Evolutionary conservation across 2,329 filamentous ascomycete genomes (phyloP).

Genomic region (Phialocephala sp.): DNA sequence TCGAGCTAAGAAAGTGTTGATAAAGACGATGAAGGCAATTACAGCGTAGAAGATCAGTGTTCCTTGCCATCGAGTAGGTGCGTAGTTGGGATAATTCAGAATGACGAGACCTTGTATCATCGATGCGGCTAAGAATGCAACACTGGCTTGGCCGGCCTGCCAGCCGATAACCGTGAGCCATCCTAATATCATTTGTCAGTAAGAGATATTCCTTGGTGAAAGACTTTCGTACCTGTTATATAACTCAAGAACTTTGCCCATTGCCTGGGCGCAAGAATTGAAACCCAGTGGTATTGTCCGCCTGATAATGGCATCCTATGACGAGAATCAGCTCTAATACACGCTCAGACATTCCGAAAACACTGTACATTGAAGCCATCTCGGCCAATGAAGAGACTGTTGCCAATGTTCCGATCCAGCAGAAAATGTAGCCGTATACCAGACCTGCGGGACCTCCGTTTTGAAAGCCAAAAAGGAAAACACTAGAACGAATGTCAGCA

Average conservation of each 20-base stretch:
- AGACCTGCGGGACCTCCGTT: conserved; percentile 35
- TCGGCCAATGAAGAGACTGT: conserved; percentile 31
- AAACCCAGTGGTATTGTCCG: conserved; percentile 63
- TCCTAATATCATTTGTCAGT: conserved; percentile 44
- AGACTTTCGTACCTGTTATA: conserved; percentile 47
- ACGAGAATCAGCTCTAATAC: no score
- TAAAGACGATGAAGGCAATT: conserved; percentile 46
- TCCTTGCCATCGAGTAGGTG: conserved; percentile 48
- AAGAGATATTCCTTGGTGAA: not conserved
- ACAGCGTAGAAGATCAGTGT: conserved; percentile 51
- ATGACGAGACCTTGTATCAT: conserved; percentile 53
- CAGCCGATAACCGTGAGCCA: conserved; percentile 58
- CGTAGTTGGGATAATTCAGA: conserved; percentile 45
- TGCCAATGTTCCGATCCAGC: conserved; percentile 27
- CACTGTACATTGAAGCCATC: conserved; percentile 41
- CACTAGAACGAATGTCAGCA: conserved; percentile 16
- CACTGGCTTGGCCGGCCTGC: conserved; percentile 44
- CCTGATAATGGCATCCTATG: conserved; percentile 61
- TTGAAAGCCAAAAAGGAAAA: conserved; percentile 30
- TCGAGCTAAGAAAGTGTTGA: conserved; percentile 53
- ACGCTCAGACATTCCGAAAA: no score
- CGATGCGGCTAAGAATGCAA: conserved; percentile 50
- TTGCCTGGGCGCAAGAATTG: conserved; percentile 49
- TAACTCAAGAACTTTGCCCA: conserved; percentile 60
- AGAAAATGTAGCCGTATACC: conserved; percentile 32